phyloP scores from a whole-genome alignment of 345 rosid genomes.

The Hibiscus mutabilis region DNA sequence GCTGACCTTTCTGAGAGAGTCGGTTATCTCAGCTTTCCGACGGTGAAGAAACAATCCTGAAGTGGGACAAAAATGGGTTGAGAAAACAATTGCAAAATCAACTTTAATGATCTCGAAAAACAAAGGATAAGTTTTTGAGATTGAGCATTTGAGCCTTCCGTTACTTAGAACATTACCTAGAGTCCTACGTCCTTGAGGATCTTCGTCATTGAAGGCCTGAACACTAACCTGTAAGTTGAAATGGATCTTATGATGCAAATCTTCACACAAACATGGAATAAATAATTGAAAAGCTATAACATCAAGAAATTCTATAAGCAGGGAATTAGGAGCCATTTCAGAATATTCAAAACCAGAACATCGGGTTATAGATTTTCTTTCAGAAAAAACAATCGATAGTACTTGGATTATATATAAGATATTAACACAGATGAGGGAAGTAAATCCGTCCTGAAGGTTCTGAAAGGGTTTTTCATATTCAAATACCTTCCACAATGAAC shows the following conservation, averaged over 20 bases:
- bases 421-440: not conserved
- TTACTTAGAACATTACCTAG: conserved; percentile 54
- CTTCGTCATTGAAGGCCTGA: conserved; percentile 92
- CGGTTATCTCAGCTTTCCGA: conserved; percentile 75
- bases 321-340: conserved; percentile 1
- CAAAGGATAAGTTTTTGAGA: not conserved
- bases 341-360: not conserved
- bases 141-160: conserved; percentile 1
- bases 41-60: conserved; percentile 95
- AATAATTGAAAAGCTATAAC: not conserved
- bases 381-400: not conserved
- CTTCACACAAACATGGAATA: not conserved
- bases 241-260: conserved; percentile 16
- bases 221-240: conserved; percentile 63
- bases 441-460: not conserved
- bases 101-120: not conserved
- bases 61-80: conserved; percentile 4
- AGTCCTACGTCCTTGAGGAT: conserved; percentile 95
- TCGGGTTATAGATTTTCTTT: not conserved
- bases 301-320: not conserved
- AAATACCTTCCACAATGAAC: conserved; percentile 97
- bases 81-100: conserved; percentile 10
- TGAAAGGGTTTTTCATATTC: not conserved
- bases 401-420: not conserved
- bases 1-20: conserved; percentile 68